Percentiles rank a stretch among this genome's conserved stretches.
Evolutionary conservation across 495 filamentous ascomycete species (phyloP).

Genomic region (Xylaria palmicola): DNA sequence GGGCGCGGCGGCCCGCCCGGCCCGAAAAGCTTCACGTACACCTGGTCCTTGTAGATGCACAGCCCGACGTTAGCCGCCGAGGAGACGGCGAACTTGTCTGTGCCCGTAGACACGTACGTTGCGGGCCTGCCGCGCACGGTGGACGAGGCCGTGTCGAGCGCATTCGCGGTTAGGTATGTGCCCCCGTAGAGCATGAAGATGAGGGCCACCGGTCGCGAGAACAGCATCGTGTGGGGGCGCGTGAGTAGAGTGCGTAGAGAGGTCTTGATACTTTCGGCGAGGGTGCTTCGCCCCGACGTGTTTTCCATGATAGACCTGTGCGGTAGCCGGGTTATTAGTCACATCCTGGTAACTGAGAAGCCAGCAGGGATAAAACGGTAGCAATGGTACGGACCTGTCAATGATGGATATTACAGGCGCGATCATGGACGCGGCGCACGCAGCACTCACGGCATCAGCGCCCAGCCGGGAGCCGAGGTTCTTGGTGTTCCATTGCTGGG

Average conservation of each 20-base stretch:
- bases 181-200: conserved; percentile 87
- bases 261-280: conserved; percentile 62
- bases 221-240: conserved; percentile 68
- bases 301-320: conserved; percentile 91
- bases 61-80: conserved; percentile 82
- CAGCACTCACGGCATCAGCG: conserved; percentile 73
- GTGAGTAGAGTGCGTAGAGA: conserved; percentile 63
- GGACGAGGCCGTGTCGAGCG: conserved; percentile 76
- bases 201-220: conserved; percentile 79
- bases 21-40: conserved; percentile 82
- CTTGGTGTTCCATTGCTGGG: conserved; percentile 70
- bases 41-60: conserved; percentile 89
- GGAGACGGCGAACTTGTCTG: conserved; percentile 81
- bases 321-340: conserved; percentile 15
- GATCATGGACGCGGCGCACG: conserved; percentile 74
- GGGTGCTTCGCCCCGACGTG: conserved; percentile 76
- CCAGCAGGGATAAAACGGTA: not conserved
- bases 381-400: conserved; percentile 62
- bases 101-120: conserved; percentile 63
- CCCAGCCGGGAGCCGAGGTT: conserved; percentile 65
- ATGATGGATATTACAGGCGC: conserved; percentile 89
- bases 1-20: conserved; percentile 50
- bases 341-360: not conserved
- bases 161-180: conserved; percentile 89
- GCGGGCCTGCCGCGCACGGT: conserved; percentile 59